Evolutionary conservation across 2,329 filamentous ascomycete species (phyloP).

Genomic region (Cladosporium sp.): DNA sequence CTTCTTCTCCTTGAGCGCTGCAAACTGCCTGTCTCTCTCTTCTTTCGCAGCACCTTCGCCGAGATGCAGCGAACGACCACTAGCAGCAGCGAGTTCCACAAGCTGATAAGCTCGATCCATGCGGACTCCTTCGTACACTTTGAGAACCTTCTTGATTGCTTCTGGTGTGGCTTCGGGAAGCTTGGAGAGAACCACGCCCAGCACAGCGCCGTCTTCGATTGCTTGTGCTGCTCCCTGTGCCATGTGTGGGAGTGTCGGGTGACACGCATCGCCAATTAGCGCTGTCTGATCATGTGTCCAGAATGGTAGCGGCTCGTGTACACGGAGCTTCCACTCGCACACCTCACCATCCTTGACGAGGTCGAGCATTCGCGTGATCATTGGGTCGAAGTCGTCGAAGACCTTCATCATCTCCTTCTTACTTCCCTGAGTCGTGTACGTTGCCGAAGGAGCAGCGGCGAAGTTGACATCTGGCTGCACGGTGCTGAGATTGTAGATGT

Average conservation of each 20-base stretch:
- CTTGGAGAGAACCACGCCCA: conserved; percentile 55
- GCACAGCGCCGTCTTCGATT: conserved; percentile 63
- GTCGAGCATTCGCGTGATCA: conserved; percentile 62
- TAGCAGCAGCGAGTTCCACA: conserved; percentile 59
- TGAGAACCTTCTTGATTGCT: conserved; percentile 55
- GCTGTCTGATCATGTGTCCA: conserved; percentile 60
- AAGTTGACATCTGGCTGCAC: conserved; percentile 64
- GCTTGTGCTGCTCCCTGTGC: conserved; percentile 67
- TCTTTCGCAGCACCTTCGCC: conserved; percentile 61
- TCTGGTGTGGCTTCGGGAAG: conserved; percentile 50
- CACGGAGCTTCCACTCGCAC: conserved; percentile 66
- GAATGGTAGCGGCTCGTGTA: conserved; percentile 62
- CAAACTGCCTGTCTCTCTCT: conserved; percentile 59
- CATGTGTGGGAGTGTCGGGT: conserved; percentile 65
- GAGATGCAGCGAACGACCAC: conserved; percentile 57
- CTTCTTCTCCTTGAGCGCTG: conserved; percentile 45
- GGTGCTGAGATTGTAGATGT: conserved; percentile 68
- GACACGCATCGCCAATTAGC: conserved; percentile 62
- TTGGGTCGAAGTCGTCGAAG: conserved; percentile 63
- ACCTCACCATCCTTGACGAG: conserved; percentile 66
- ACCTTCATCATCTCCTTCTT: conserved; percentile 63
- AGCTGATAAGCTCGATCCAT: conserved; percentile 59
- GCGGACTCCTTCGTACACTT: conserved; percentile 58
- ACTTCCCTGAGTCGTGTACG: conserved; percentile 64
- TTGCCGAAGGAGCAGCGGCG: conserved; percentile 58